phyloP scores from a whole-genome alignment of 768 basidiomycete species.

The Macrocybe gigantea region DNA sequence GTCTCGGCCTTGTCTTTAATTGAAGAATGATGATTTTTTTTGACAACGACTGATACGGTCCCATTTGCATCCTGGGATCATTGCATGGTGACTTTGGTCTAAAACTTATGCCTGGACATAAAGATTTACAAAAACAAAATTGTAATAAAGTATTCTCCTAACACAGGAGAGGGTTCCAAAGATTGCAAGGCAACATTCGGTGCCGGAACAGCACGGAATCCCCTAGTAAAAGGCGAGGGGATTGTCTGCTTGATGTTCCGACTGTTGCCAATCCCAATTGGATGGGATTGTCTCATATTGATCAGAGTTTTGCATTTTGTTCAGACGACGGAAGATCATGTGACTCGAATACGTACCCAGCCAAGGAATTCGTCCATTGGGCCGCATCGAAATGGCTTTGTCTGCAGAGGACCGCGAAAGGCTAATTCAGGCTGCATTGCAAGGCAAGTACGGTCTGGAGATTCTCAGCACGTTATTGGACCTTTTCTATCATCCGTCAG shows the following conservation, averaged over 20 bases:
- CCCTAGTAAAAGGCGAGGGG: conserved; percentile 55
- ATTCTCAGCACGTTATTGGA: too few species aligned
- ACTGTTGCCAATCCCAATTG: conserved; percentile 25
- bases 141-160: conserved; percentile 11
- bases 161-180: conserved; percentile 33
- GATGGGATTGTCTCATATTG: too few species aligned
- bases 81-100: too few species aligned
- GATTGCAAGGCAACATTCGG: conserved; percentile 36
- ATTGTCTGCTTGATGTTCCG: conserved; percentile 44
- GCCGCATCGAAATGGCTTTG: not conserved
- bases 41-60: too few species aligned
- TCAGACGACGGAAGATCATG: conserved; percentile 21
- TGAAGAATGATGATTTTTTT: too few species aligned
- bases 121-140: too few species aligned
- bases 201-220: conserved; percentile 43
- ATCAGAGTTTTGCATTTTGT: conserved; percentile 30
- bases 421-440: too few species aligned
- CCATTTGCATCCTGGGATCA: too few species aligned
- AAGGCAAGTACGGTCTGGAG: too few species aligned
- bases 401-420: too few species aligned
- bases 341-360: not conserved
- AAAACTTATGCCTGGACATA: too few species aligned
- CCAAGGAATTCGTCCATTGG: not conserved
- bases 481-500: conserved; percentile 24
- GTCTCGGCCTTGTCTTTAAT: too few species aligned